phyloP scores from a whole-genome alignment of 345 rosid species.

The Draba incana region DNA sequence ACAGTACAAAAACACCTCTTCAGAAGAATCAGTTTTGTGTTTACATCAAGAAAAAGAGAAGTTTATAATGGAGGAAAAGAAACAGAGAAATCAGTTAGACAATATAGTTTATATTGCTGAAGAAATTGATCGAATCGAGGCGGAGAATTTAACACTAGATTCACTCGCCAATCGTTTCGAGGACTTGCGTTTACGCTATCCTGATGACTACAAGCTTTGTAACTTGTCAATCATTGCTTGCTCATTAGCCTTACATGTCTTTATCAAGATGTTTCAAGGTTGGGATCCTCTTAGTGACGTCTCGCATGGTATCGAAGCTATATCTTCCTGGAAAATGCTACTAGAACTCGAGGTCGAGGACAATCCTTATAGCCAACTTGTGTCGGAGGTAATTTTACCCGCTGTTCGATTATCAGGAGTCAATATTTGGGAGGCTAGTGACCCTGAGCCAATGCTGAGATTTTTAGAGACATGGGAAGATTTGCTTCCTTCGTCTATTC shows the following conservation, averaged over 20 bases:
- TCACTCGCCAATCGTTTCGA: conserved; percentile 56
- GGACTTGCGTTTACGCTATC: conserved; percentile 54
- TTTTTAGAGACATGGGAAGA: conserved; percentile 86
- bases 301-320: conserved; percentile 57
- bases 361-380: conserved; percentile 65
- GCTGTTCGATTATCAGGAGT: conserved; percentile 81
- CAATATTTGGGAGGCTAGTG: conserved; percentile 90
- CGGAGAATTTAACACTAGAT: conserved; percentile 65
- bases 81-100: conserved; percentile 59
- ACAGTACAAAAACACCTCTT: no score
- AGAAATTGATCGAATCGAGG: conserved; percentile 54
- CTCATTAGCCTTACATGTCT: conserved; percentile 72
- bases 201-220: conserved; percentile 78
- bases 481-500: conserved; percentile 65
- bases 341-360: conserved; percentile 66
- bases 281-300: conserved; percentile 90
- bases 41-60: no score
- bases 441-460: conserved; percentile 93
- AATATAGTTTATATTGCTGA: conserved; percentile 61
- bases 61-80: conserved; percentile 54
- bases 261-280: conserved; percentile 84
- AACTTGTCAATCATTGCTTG: conserved; percentile 78
- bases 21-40: no score
- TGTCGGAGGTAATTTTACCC: conserved; percentile 79
- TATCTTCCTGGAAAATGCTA: conserved; percentile 67